Base-by-base conservation (phyloP, 768 basidiomycete species). In the Chalciporus piperatus region DNA sequence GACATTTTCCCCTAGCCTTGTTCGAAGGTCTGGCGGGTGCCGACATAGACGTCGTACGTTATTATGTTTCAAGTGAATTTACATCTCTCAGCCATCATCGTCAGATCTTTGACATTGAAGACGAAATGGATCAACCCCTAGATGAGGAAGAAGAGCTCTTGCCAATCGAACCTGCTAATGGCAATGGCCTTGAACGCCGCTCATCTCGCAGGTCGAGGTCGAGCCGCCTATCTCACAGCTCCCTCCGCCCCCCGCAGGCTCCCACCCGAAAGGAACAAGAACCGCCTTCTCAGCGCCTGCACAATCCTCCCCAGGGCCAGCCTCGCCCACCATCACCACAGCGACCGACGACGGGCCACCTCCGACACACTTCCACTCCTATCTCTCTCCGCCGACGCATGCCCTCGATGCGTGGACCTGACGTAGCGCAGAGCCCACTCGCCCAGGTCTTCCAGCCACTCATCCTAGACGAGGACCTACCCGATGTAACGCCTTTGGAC, bases 21-120 rank as follows among this genome's bases (percentile, higher is more conserved):
- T 84, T 94, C 52, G 92, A 94, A 57, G 85, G 87, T 10, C 67
- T 92, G 13, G 82, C 76, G n/a, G 83, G 76, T 51, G 74, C 78
- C 4, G 87, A 90, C 59, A 92, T 94, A 50, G 85, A 87, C 57
- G 79, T 82, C 7, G 89, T 91, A 62, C 17, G 82, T 48, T 30
- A 13, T 48, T 37, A 32, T 22, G 30, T 39, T 50, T 19, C 11
- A 17, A 16, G 14, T 11, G 1, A 13, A n/a, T 12, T 0, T 14
- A 20, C 19, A 19, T 37, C 16, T 16, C 47, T 61, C 20, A 61
- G 6, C 17, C 8, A 47, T 16, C 20, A 17, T 16, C 13, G 33
- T 39, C 48, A 90, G 84, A 82, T 93, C 17, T 93, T 93, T 59
- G 87, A 92, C 56, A 75, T 92, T 11, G 85, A 85, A 61, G 85